Base-by-base conservation (phyloP, 2,329 filamentous ascomycete species). In the Aureobasidium sp. region DNA sequence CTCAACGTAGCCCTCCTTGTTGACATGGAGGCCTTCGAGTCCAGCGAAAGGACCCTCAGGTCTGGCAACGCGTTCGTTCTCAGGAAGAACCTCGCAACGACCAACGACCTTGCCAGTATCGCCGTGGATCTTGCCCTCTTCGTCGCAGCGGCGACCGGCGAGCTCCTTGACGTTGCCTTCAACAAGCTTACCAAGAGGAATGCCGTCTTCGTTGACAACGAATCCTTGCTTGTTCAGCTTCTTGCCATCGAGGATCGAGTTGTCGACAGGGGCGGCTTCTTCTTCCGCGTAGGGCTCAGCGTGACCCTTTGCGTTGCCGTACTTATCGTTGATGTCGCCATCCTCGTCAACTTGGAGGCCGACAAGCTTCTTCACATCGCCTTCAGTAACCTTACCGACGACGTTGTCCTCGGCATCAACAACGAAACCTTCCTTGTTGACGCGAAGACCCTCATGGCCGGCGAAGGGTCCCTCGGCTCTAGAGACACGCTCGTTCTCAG, bases 1-100 rank as follows among this genome's bases (percentile, higher is more conserved):
- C 78, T 95, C 80, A 42, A 89, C 78, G 62, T 84, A 86, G 57
- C 86, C 86, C 42, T 88, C 85, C 72, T 87, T 88, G 71, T 79
- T 79, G 33, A 89, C 84, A 6, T 81, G 85, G 63, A 84, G 82
- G 53, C 83, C 84, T 43, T 80, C 75, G 23, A 87, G 81, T 66
- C 87, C 85, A 15, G 84, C 81, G 69, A 90, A 90, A 15, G 85
- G 84, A 0, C 86, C 86, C 64, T 89, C 86, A 21, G 79, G 73
- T 64, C 78, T 78, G 62, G 74, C 75, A 63, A 83, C 80, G 47
- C 79, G 79, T 70, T 84, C 79, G 59, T 79, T 77, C 57, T 81
- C 76, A 9, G 81, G 81, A 42, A 84, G 82, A 31, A 83, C 74
- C 67, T 84, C 80, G 63, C 80, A 81, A 47, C 78, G 78, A 45